Conservation (phyloP, 257 asterid genomes). For the Coffea eugenioides region DNA sequence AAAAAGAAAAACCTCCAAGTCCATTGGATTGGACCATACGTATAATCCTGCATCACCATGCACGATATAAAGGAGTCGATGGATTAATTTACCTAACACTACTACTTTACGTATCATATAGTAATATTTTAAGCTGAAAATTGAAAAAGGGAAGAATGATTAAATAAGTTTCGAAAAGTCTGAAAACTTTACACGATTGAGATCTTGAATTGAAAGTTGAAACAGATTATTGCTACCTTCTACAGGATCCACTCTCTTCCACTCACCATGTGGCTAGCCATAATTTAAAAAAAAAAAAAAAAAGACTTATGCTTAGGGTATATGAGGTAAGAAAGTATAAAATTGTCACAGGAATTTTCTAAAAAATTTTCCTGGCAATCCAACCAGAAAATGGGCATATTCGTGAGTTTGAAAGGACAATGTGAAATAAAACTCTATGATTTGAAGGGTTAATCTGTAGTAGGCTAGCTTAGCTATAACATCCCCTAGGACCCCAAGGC, state of each 20-base stretch:
- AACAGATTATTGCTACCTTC: neutral
- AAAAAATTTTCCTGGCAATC: too few species aligned
- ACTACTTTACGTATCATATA: too few species aligned
- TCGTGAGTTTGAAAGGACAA: neutral
- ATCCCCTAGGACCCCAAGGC: too few species aligned
- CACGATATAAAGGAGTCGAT: neutral
- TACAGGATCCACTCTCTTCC: neutral
- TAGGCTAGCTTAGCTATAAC: too few species aligned
- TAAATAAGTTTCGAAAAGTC: neutral
- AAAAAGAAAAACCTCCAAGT: neutral
- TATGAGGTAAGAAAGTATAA: too few species aligned
- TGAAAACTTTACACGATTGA: neutral
- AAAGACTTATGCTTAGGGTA: too few species aligned
- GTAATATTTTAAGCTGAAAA: neutral
- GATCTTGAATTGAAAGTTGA: neutral
- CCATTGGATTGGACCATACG: neutral
- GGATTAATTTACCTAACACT: conserved; percentile 1
- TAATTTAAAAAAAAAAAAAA: neutral
- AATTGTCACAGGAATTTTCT: too few species aligned
- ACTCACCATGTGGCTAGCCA: neutral
- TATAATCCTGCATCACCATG: neutral
- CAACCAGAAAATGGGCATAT: neutral
- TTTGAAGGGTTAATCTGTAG: neutral
- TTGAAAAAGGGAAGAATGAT: neutral
- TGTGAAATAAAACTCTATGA: neutral